These are phyloP conservation scores for Tetrahymena thermophila DNA, from an alignment of 73 alveolate genomes.

Conservation along the genomic window DNA sequence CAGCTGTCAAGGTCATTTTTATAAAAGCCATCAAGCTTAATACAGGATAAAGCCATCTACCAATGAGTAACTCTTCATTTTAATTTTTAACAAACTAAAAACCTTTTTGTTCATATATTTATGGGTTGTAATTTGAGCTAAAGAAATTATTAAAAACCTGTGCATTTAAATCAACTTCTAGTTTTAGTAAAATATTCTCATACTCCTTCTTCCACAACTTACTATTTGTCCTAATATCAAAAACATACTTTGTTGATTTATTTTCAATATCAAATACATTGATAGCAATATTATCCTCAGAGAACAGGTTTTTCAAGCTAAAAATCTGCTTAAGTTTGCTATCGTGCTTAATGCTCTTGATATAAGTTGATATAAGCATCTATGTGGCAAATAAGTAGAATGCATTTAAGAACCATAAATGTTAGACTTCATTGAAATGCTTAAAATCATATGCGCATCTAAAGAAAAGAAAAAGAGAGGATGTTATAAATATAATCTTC, in stretches of 20 bases:
- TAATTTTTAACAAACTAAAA: not conserved
- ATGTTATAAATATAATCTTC: not conserved
- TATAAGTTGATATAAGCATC: not conserved
- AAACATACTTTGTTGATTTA: not conserved
- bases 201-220: not conserved
- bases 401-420: not conserved
- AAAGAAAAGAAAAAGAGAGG: not conserved
- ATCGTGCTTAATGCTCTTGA: not conserved
- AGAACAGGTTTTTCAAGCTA: not conserved
- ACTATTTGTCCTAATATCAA: not conserved
- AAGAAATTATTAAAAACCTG: not conserved
- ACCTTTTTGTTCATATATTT: not conserved
- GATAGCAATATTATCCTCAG: not conserved
- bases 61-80: not conserved
- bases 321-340: not conserved
- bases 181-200: not conserved
- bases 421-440: not conserved
- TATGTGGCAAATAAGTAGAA: not conserved
- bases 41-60: not conserved
- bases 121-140: not conserved
- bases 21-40: not conserved
- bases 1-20: not conserved
- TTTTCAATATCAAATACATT: not conserved
- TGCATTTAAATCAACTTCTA: not conserved
- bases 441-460: not conserved